Evolutionary conservation across 192 early-diverging fungal genomes (phyloP), one percentile per base, ranked within the genome.

Genomic region (Backusella westeae): DNA sequence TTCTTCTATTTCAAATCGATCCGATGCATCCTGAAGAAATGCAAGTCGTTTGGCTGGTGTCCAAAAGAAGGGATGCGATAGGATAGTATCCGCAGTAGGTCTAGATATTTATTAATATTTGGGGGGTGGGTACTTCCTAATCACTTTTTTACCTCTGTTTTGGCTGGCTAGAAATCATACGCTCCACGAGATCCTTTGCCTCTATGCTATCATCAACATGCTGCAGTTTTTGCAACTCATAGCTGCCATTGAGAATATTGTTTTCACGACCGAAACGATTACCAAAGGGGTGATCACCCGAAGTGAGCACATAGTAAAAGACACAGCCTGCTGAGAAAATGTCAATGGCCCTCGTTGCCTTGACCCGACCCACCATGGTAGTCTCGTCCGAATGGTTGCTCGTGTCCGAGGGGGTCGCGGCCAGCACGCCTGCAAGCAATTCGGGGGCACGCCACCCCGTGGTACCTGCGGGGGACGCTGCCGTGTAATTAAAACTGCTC

Each of bases 371-470:
- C 10, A 15, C 46, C 46, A 49, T 49, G 15, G 26, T 63, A 15
- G 67, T 68, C 14, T 75, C 63, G 52, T 81, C 78, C 0, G 53
- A 23, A 65, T 44, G 23, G 0, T 52, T 34, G 21, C 52, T 75
- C n/a, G 69, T 68, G 26, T 63, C 56, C 0, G 56, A 63, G n/a
- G 53, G 36, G 66, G 56, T 41, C 32, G 23, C 9, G 78, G 56
- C 56, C 56, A 63, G 69, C 34, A 63, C 41, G 5, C 84, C 80
- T 34, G 85, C 81, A 46, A 89, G 75, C 49, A 87, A 92, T 85
- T 99, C 98, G 5, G 97, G 96, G 5, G 98, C 98, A 17, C 98
- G 88, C 98, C 98, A 99, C 9, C 98, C 98, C 70, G 96, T 87
- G 0, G 98, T 99, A 19, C 98, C 97, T 34, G 89, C 94, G 34